Evolutionary conservation across 768 basidiomycete genomes (phyloP).

Genomic region (Sarcodon sp.): DNA sequence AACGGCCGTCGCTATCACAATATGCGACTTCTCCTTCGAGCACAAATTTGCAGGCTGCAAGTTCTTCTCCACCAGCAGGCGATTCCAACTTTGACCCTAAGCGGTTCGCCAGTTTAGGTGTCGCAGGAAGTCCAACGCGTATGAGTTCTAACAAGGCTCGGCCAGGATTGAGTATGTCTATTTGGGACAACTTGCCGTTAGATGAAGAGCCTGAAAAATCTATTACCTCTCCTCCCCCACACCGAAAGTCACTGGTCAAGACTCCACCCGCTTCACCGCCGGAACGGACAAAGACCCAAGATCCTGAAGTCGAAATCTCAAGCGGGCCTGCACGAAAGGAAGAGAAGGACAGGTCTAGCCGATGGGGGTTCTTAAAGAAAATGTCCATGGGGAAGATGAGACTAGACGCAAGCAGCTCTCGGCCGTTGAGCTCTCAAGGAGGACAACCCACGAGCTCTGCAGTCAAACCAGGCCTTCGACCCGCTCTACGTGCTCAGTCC

Average conservation of each 20-base stretch:
- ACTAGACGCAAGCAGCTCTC: conserved; percentile 28
- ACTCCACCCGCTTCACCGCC: not conserved
- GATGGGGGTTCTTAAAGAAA: conserved; percentile 96
- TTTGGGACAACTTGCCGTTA: conserved; percentile 39
- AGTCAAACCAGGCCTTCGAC: no score
- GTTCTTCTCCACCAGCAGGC: conserved; percentile 13
- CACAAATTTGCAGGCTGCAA: conserved; percentile 42
- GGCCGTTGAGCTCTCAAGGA: conserved; percentile 22
- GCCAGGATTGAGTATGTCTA: conserved; percentile 24
- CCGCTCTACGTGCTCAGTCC: no score
- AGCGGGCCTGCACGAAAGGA: conserved; percentile 7
- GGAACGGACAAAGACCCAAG: not conserved
- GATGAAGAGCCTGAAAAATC: conserved; percentile 9
- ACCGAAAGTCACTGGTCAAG: not conserved
- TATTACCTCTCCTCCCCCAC: not conserved
- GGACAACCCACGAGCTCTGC: conserved; percentile 6
- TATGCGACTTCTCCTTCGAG: conserved; percentile 57
- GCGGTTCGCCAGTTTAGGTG: conserved; percentile 61
- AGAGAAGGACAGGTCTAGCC: conserved; percentile 51
- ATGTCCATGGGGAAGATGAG: conserved; percentile 96
- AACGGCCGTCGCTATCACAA: conserved; percentile 30
- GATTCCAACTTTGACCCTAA: conserved; percentile 28
- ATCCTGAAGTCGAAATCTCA: not conserved
- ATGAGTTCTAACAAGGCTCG: conserved; percentile 23
- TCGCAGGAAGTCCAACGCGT: conserved; percentile 14